Base-by-base conservation (phyloP, 202 grass and related monocot species). In the Tripidium arundinaceum region DNA sequence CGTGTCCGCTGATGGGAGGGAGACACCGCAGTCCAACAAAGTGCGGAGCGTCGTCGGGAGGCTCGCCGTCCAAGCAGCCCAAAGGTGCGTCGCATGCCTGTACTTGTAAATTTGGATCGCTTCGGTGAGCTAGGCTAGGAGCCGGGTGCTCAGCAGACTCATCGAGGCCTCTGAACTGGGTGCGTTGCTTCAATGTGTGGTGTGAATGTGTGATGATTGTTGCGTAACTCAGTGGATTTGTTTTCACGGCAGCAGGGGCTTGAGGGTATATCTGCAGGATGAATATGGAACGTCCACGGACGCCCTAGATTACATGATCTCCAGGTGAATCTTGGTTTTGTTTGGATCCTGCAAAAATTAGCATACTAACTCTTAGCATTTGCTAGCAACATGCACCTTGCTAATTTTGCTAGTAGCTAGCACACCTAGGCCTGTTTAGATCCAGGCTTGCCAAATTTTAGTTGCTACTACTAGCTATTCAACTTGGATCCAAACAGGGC, bases 251-350 rank as follows among this genome's bases (percentile, higher is more conserved):
- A 52, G 75, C 94, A 97, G 94, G 76, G 94, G 91, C 12, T 83
- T 94, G 86, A 92, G 91, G 83, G 89, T 94, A 34, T 94, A 87
- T 74, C 76, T 92, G 72, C 94, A 97, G 77, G 89, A 97, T 70
- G 94, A 97, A 4, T 83, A 90, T 59, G 87, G 94, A 57, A 92
- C 91, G 21, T 90, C 94, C 25, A 75, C 85, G 14, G 94, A 98
- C 38, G 94, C 94, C 19, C 79, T 92, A 59, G 68, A 92, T 65
- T 94, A 86, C 67, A 98, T 98, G 94, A 87, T 94, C 60, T 89
- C 87, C 78, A 92, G 81, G 94, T 92, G 68, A 83, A 70, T 31
- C 64, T 11, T 65, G 8, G 19, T 22, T 5, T 22, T 55, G n/a
- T 57, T 57, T 24, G n/a, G n/a, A 57, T 57, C 21, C 52, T 57